Evolutionary conservation across 164 flowering plant genomes (phyloP), one percentile per base, ranked within the genome.

Genomic region (Stephania japonica): DNA sequence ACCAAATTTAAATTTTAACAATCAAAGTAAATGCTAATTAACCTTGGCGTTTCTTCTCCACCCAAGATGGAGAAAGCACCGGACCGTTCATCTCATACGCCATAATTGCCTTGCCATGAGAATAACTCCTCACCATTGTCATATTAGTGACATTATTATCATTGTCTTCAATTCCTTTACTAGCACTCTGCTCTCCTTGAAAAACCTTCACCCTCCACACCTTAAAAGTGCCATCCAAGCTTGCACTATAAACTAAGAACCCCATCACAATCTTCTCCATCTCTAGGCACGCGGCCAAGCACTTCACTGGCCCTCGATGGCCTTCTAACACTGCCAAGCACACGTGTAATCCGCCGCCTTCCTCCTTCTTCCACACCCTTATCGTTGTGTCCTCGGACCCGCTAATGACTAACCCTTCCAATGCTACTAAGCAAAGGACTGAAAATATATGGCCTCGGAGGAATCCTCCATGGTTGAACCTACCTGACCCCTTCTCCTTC

Each of bases 21-120:
- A 19, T 53, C 69, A 65, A 5, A 4, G 26, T n/a, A 72, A 65
- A 44, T 65, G 75, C 6, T 50, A 27, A 27, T 27, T 27, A 23
- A 32, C 75, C 81, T 69, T 83, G 90, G 27, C 83, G 82, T 80
- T 88, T 88, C 81, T 70, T 88, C 81, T 86, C 84, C 3, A 88
- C 94, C 94, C 94, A 90, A 13, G 89, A 87, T 50, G 94, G 94
- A n/a, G 94, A 90, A 70, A 90, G 74, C 44, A 88, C 89, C 0
- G 94, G 94, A 70, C 87, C 3, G 32, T 1, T 86, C 77, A 73
- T 79, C 69, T 81, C 82, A 50, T 72, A 73, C 26, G 75, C 85
- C 79, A 65, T 18, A 0, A 53, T 1, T 27, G 32, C 61, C 6
- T 53, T 53, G 5, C n/a, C 19, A 1, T 18, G n/a, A 16, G n/a